Percentiles rank a stretch among this genome's conserved stretches.
Conservation (phyloP, 495 filamentous ascomycete species). For the Filosporella fistucella region DNA sequence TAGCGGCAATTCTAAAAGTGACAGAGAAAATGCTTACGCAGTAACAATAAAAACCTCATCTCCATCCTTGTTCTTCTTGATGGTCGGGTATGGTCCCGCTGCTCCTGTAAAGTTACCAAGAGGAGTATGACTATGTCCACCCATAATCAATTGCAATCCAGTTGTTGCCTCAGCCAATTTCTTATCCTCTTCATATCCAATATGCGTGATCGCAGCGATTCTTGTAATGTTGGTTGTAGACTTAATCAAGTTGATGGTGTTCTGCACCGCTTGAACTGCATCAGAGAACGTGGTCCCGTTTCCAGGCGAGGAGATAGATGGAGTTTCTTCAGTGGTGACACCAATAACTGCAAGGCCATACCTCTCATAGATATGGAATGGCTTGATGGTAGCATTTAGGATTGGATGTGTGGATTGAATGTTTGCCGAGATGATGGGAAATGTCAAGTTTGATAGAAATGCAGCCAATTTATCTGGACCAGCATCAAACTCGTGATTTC, state of each 20-base stretch:
- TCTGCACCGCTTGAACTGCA: slow-evolving; percentile 42
- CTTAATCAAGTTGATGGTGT: slow-evolving; percentile 47
- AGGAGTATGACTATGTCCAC: slow-evolving; percentile 55
- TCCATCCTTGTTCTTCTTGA: slow-evolving; percentile 47
- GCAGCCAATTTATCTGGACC: slow-evolving; percentile 45
- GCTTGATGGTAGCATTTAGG: slow-evolving; percentile 49
- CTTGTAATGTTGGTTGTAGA: slow-evolving; percentile 45
- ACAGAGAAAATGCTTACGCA: slow-evolving; percentile 27
- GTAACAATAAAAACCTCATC: slow-evolving; percentile 60
- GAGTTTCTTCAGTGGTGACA: slow-evolving; percentile 49
- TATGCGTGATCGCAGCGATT: slow-evolving; percentile 54
- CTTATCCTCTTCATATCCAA: slow-evolving; percentile 53
- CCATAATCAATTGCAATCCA: slow-evolving; percentile 52
- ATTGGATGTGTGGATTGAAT: slow-evolving; percentile 42
- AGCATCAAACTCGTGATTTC: slow-evolving; percentile 55
- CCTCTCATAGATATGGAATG: slow-evolving; percentile 51
- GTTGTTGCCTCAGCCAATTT: slow-evolving; percentile 43
- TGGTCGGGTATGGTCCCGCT: slow-evolving; percentile 50
- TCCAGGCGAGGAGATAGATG: slow-evolving; percentile 45
- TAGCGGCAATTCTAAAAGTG: background rate
- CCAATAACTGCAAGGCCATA: slow-evolving; percentile 52
- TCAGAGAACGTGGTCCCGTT: slow-evolving; percentile 46
- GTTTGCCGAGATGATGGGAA: slow-evolving; percentile 53
- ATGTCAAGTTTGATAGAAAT: slow-evolving; percentile 51
- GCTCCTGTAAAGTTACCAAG: slow-evolving; percentile 45